Evolutionary conservation across 768 basidiomycete genomes (phyloP), one percentile per base, ranked within the genome.

Genomic region (Rhizopogon vesiculosus): DNA sequence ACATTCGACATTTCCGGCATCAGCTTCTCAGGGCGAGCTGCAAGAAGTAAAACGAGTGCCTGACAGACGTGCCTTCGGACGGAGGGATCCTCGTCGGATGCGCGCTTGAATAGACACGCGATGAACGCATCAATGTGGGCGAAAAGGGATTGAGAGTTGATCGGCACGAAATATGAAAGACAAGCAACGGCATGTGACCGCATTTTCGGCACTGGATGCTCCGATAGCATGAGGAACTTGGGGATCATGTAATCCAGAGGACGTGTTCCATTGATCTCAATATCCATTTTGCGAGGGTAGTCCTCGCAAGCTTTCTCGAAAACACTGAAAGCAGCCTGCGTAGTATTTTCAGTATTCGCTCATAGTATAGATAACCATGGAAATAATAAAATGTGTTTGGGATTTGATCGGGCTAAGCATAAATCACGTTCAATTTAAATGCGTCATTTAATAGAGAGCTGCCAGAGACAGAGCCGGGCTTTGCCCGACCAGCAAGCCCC

Each of bases 281-380:
- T 82, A 71, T 97, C 93, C 74, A 98, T 82, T 76, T 96, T 94
- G 60, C 91, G 84, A 16, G 97, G 95, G 60, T 92, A 95, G 68
- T 99, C 97, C 71, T 98, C 93, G 71, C 93, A 96, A 51, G 96
- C 89, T 70, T 97, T 97, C 72, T 92, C 89, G 38, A 98, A 80
- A 2, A 93, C 87, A 67, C 92, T 90, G 74, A 98, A 98, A 12
- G 93, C 91, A 45, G 91, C 91, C 96, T 89, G 51, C 0, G 39
- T 42, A 60, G 19, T 31, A 54, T 58, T 52, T 60, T 62, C 49
- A 63, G 61, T 60, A 60, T 52, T 25, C 55, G 53, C 45, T 10
- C 35, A n/a, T n/a, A n/a, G n/a, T 12, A 48, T 9, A 38, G 19
- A 49, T 49, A 38, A 49, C 22, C 15, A 49, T 49, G 48, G 35